Conservation (phyloP, 441 rosid genomes). For the Populus hybrid region DNA sequence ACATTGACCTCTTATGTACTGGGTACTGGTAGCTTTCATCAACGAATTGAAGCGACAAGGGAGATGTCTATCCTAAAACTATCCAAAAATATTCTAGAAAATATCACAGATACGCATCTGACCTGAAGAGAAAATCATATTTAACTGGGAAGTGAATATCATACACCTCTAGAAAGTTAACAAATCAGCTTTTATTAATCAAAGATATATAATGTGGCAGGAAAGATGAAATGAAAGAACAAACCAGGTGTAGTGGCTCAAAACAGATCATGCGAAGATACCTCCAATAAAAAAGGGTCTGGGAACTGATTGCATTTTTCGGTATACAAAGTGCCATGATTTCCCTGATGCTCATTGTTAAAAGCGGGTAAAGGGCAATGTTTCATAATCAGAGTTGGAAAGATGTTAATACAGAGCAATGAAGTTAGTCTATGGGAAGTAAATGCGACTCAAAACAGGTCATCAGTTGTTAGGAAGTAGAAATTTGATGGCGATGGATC, state of each 20-base stretch:
- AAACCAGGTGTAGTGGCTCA: not conserved
- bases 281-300: not conserved
- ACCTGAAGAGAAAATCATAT: constrained; percentile 1
- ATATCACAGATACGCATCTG: not conserved
- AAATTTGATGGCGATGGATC: constrained; percentile 39
- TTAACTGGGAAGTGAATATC: not conserved
- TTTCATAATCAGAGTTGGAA: not conserved
- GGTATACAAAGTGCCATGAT: not conserved
- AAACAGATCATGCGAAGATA: not conserved
- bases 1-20: not conserved
- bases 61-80: not conserved
- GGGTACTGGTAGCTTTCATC: not conserved
- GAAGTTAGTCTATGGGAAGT: not conserved
- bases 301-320: not conserved
- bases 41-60: not conserved
- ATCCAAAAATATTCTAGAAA: not conserved
- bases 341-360: not conserved
- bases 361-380: not conserved
- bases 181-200: not conserved
- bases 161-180: not conserved
- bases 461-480: constrained; percentile 25
- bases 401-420: not conserved
- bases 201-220: not conserved
- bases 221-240: not conserved
- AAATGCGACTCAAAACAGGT: not conserved